Conservation (phyloP, 257 asterid genomes). For the Nicotiana paniculata region DNA sequence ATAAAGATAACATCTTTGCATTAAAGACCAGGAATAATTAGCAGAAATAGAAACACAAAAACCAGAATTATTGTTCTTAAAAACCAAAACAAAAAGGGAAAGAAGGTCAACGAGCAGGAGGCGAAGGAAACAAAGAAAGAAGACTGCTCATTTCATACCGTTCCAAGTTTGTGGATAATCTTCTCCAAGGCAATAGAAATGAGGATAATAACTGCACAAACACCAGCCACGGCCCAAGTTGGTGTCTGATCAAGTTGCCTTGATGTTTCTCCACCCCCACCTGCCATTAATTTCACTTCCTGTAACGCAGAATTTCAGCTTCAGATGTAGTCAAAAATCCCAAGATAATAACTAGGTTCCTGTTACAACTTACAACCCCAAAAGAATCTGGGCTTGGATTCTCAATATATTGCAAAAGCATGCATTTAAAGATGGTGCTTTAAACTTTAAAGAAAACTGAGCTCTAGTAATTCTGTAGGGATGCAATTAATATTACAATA, state of each 20-base stretch:
- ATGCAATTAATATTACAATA: neutral
- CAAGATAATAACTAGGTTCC: neutral
- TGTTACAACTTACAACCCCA: neutral
- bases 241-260: conserved; percentile 69
- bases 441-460: neutral
- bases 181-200: conserved; percentile 69
- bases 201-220: conserved; percentile 64
- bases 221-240: conserved; percentile 94
- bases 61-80: neutral
- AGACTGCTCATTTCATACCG: conserved; percentile 23
- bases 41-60: neutral
- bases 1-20: neutral
- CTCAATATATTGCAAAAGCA: too few relatives aligned
- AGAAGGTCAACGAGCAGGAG: conserved; percentile 2
- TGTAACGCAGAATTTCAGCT: neutral
- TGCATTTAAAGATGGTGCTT: too few relatives aligned
- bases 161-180: conserved; percentile 70
- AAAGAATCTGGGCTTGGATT: neutral
- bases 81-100: neutral
- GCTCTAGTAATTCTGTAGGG: too few relatives aligned
- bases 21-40: neutral
- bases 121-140: neutral
- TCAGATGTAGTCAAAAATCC: neutral
- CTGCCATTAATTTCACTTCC: conserved; percentile 45
- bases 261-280: conserved; percentile 12